These are phyloP conservation scores for Perkinsus chesapeaki DNA, from an alignment of 169 alveolate genomes.

Conservation along the genomic window DNA sequence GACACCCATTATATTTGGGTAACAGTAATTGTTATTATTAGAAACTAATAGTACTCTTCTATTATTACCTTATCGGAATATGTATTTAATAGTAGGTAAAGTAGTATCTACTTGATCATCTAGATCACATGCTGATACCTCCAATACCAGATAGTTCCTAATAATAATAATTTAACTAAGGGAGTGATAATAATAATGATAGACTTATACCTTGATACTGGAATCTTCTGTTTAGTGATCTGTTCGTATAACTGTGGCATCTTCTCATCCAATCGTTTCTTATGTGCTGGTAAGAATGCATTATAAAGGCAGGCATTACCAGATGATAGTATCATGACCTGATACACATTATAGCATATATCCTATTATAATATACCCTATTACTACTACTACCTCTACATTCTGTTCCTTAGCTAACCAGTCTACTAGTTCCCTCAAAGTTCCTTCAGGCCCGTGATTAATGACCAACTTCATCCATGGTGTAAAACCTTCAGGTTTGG, in stretches of 20 bases:
- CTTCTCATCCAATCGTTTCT: slow-evolving; percentile 50
- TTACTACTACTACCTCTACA: background rate
- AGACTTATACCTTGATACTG: slow-evolving; percentile 17
- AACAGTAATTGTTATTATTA: no score
- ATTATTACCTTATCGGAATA: slow-evolving; percentile 23
- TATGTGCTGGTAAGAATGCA: slow-evolving; percentile 64
- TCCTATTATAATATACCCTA: background rate
- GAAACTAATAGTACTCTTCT: background rate
- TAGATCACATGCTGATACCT: slow-evolving; percentile 71
- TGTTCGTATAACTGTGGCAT: slow-evolving; percentile 47
- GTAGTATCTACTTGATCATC: slow-evolving; percentile 69
- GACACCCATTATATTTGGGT: no score
- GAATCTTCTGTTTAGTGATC: slow-evolving; percentile 43
- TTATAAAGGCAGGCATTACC: slow-evolving; percentile 80
- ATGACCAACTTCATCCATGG: slow-evolving; percentile 92
- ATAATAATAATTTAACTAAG: background rate
- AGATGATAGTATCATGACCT: slow-evolving; percentile 70
- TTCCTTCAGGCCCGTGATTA: slow-evolving; percentile 50
- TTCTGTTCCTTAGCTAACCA: slow-evolving; percentile 24
- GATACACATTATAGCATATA: no score
- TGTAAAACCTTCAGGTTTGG: slow-evolving; percentile 90
- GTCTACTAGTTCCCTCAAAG: slow-evolving; percentile 45
- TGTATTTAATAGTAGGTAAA: slow-evolving; percentile 71
- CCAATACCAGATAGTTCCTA: slow-evolving; percentile 63
- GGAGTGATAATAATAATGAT: background rate